Evolutionary conservation across 345 rosid species (phyloP).

Genomic region (Trapa incisa): DNA sequence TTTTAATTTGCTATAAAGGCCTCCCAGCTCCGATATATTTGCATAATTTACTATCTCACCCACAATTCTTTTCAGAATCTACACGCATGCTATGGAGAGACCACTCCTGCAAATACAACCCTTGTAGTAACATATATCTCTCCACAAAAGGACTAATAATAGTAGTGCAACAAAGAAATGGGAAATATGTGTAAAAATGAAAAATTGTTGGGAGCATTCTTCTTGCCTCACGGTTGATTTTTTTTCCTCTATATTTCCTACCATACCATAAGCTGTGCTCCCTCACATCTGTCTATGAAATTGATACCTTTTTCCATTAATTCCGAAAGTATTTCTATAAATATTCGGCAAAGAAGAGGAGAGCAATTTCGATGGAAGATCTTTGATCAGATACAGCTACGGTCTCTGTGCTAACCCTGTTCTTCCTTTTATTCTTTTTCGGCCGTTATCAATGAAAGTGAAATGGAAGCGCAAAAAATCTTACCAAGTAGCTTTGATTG

Average conservation of each 20-base stretch:
- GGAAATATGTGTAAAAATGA: neutral
- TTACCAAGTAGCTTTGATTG: neutral
- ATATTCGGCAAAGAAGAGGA: neutral
- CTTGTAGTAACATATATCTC: neutral
- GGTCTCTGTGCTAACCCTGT: neutral
- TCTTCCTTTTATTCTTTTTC: neutral
- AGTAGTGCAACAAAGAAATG: neutral
- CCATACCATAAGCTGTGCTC: neutral
- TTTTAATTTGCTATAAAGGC: neutral
- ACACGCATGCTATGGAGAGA: neutral
- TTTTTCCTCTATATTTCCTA: neutral
- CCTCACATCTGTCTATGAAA: neutral
- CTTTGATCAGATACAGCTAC: conserved; percentile 5
- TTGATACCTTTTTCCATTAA: neutral
- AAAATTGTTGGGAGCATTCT: neutral
- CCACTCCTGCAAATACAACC: too few relatives aligned
- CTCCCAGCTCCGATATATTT: neutral
- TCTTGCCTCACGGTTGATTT: neutral
- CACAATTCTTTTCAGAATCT: neutral
- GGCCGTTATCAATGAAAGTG: conserved; percentile 1
- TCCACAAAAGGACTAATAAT: neutral
- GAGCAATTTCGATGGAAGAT: neutral
- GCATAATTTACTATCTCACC: neutral
- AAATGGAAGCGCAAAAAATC: neutral
- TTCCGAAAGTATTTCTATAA: neutral